Evolutionary conservation across 257 asterid species (phyloP), one percentile per base, ranked within the genome.

Genomic region (Misopates orontium): DNA sequence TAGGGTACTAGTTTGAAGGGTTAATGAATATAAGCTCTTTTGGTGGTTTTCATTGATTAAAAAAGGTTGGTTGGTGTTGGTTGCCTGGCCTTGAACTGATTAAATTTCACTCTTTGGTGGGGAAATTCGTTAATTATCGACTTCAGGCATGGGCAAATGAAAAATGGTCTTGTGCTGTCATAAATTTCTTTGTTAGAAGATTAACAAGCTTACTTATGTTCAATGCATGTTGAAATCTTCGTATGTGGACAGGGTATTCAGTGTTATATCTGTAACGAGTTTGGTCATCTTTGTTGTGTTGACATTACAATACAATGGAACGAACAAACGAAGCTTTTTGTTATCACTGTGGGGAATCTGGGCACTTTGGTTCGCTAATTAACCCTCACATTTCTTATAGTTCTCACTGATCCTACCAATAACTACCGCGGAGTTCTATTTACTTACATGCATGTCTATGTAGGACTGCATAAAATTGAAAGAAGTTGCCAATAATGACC

Each of bases 261-360:
- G 75, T 84, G 90, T 60, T 79, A 69, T 40, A 40, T 72, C 25
- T 84, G 90, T 73, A 70, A 68, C 51, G 62, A 68, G 42, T 70
- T 69, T 61, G 90, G 87, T 47, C 85, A 84, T 63, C 82, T 79
- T 61, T 81, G 83, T 67, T 84, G 90, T 58, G 61, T 15, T 28
- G 74, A n/a, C n/a, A n/a, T n/a, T n/a, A 70, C 8, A 51, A 56
- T 56, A 75, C 18, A 68, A 36, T 24, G n/a, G 71, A 77, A 58
- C 71, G 71, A 67, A 56, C 71, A 36, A 67, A 4, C 21, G 61
- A n/a, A 54, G 74, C 72, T 57, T 81, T 85, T 11, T 84, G 87
- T 64, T 84, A 70, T 74, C 57, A 18, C 10, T 84, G 87, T 62
- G 90, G 90, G 77, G 48, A 59, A 74, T 61, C 64, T 17, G 80